Evolutionary conservation across 2,329 filamentous ascomycete genomes (phyloP).

Genomic region (Tolypocladium guangdongense): DNA sequence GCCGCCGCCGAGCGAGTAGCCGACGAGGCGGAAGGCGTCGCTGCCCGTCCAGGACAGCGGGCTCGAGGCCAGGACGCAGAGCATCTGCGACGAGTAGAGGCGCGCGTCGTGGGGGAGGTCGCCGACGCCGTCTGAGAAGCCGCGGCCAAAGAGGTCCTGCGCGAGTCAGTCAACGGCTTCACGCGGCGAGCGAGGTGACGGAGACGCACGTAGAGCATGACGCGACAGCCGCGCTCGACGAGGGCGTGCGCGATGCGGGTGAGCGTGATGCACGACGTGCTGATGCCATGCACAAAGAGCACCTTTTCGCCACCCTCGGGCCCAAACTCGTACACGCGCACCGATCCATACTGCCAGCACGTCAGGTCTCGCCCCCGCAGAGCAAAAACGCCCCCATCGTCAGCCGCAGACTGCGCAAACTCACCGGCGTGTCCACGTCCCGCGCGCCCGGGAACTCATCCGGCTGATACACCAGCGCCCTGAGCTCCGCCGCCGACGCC

Average conservation of each 20-base stretch:
- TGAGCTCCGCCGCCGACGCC: constrained; percentile 24
- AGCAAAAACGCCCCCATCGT: too few species aligned
- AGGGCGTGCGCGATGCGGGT: constrained; percentile 55
- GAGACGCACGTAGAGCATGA: constrained; percentile 59
- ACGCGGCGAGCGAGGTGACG: constrained; percentile 3
- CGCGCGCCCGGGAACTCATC: constrained; percentile 61
- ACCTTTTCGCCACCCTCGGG: constrained; percentile 63
- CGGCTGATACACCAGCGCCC: constrained; percentile 45
- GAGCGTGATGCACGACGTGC: constrained; percentile 67
- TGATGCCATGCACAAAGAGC: constrained; percentile 73
- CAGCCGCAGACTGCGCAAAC: too few species aligned
- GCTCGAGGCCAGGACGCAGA: constrained; percentile 60
- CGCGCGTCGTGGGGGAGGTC: constrained; percentile 61
- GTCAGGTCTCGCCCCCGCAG: constrained; percentile 5
- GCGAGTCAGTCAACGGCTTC: constrained; percentile 1
- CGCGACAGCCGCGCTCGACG: constrained; percentile 59
- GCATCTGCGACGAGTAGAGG: constrained; percentile 62
- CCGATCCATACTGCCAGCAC: constrained; percentile 50
- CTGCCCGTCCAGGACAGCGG: constrained; percentile 54
- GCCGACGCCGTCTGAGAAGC: constrained; percentile 53
- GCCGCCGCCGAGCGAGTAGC: constrained; percentile 75
- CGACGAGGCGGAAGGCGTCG: constrained; percentile 53
- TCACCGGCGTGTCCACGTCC: constrained; percentile 57
- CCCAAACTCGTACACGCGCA: constrained; percentile 76
- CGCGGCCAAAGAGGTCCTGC: constrained; percentile 58